These are phyloP conservation scores for Pichia californica DNA, from an alignment of 805 yeast genomes.

Conservation along the genomic window DNA sequence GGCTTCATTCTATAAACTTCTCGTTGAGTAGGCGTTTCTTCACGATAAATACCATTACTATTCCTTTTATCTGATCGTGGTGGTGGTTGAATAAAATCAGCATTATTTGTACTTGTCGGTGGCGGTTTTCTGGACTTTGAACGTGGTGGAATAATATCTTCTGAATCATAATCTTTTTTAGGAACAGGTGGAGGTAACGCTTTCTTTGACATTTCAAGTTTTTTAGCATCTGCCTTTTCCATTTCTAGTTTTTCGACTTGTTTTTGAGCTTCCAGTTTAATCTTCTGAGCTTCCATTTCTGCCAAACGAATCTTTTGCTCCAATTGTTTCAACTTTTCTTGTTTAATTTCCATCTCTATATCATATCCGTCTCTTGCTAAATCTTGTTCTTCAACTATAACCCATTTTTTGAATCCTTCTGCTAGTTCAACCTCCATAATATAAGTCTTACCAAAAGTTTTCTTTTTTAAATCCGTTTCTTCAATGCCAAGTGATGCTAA, in stretches of 20 bases:
- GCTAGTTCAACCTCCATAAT: conserved; percentile 76
- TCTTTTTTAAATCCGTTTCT: conserved; percentile 57
- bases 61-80: conserved; percentile 4
- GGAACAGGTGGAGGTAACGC: conserved; percentile 16
- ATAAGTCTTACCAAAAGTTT: conserved; percentile 71
- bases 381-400: conserved; percentile 63
- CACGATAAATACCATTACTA: too few species aligned
- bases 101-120: not conserved
- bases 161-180: conserved; percentile 10
- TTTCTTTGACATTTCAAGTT: not conserved
- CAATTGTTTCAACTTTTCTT: conserved; percentile 26
- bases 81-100: not conserved
- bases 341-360: conserved; percentile 29
- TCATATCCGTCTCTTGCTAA: conserved; percentile 33
- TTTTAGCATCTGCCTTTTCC: conserved; percentile 1
- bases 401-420: conserved; percentile 72
- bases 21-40: not conserved
- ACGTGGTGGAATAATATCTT: conserved; percentile 3
- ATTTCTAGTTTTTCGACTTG: conserved; percentile 3
- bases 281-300: conserved; percentile 22
- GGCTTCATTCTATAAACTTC: not conserved
- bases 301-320: conserved; percentile 25
- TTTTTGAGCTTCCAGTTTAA: conserved; percentile 9
- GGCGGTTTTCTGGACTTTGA: conserved; percentile 10
- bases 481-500: conserved; percentile 69